Evolutionary conservation across 2,329 filamentous ascomycete genomes (phyloP).

Genomic region (Zalaria obscura): DNA sequence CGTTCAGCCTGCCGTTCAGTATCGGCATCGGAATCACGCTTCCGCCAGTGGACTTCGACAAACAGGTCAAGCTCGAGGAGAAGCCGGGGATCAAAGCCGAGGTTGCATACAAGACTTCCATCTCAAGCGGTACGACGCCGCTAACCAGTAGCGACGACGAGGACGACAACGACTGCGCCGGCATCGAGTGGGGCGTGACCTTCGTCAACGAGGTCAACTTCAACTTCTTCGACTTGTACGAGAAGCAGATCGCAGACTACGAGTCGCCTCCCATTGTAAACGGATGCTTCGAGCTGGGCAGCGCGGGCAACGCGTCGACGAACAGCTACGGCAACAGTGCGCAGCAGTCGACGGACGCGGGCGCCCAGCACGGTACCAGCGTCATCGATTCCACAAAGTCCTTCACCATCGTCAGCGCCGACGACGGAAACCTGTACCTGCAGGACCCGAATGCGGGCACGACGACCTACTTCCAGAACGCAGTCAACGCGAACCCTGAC

Average conservation of each 20-base stretch:
- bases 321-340: not conserved
- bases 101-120: not conserved
- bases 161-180: not conserved
- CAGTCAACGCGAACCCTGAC: not conserved
- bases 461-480: not conserved
- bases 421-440: conserved; percentile 2
- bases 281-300: not conserved
- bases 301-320: not conserved
- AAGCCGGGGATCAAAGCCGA: not conserved
- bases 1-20: conserved; percentile 1
- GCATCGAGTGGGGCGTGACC: not conserved
- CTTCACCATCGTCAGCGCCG: not conserved
- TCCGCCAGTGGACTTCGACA: not conserved
- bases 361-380: not conserved
- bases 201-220: conserved; percentile 1
- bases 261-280: not conserved
- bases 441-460: not conserved
- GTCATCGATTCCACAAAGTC: not conserved
- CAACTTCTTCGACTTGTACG: conserved; percentile 1
- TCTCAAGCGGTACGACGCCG: not conserved
- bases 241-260: not conserved
- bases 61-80: conserved; percentile 3
- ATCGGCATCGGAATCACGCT: conserved; percentile 1
- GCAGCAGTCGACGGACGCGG: not conserved
- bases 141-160: not conserved